A percentile compares a stretch with the other conserved stretches of the same genome.
phyloP scores from a whole-genome alignment of 2,329 filamentous ascomycete species.

The Basipetospora chlamydospora region DNA sequence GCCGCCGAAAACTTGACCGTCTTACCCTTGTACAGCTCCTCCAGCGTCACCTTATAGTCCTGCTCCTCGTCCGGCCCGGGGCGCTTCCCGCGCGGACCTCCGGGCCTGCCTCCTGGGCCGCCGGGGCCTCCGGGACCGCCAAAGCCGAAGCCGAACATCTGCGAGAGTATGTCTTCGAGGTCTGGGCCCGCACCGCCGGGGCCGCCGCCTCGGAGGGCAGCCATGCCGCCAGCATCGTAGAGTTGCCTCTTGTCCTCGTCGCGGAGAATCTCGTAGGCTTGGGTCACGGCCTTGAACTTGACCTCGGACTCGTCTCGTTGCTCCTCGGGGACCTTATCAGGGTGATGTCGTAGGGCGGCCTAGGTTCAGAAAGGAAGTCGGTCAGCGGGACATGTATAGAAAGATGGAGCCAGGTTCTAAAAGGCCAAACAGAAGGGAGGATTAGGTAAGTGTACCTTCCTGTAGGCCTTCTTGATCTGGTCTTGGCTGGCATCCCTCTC shows the following conservation, averaged over 20 bases:
- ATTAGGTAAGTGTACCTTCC: slow-evolving; percentile 49
- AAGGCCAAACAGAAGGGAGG: too few species aligned
- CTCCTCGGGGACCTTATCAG: slow-evolving; percentile 85
- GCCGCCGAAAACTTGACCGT: slow-evolving; percentile 90
- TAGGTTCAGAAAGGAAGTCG: slow-evolving; percentile 20
- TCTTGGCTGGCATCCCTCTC: slow-evolving; percentile 55
- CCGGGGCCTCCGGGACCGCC: slow-evolving; percentile 35
- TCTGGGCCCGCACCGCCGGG: slow-evolving; percentile 42
- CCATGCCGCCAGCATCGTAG: slow-evolving; percentile 93
- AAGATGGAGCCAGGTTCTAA: too few species aligned
- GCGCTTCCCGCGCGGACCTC: slow-evolving; percentile 44
- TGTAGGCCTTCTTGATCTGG: slow-evolving; percentile 90
- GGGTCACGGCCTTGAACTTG: slow-evolving; percentile 83
- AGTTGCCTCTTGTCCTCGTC: slow-evolving; percentile 86
- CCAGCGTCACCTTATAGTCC: slow-evolving; percentile 77
- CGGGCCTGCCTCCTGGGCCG: slow-evolving; percentile 29
- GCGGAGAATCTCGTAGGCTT: slow-evolving; percentile 94
- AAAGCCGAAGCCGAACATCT: slow-evolving; percentile 77
- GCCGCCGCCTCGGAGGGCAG: slow-evolving; percentile 62
- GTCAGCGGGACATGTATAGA: too few species aligned
- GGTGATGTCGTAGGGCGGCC: slow-evolving; percentile 79
- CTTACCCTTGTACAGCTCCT: slow-evolving; percentile 97
- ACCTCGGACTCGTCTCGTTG: slow-evolving; percentile 74
- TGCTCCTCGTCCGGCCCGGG: slow-evolving; percentile 77
- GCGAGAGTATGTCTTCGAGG: slow-evolving; percentile 79